Conservation (phyloP, 345 rosid species). For the Camelina neglecta region DNA sequence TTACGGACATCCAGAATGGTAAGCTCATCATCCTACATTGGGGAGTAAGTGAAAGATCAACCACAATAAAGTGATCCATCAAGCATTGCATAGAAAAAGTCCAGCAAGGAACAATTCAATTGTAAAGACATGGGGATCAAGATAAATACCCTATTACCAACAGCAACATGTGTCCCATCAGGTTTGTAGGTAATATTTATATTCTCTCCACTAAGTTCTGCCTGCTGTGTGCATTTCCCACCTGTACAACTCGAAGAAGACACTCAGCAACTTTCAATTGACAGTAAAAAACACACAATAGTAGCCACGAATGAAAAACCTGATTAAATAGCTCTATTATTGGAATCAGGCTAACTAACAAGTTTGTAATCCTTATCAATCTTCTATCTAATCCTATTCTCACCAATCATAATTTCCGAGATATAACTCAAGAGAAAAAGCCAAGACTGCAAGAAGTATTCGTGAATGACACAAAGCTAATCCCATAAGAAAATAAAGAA, state of each 20-base stretch:
- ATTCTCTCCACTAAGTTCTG: conserved; percentile 97
- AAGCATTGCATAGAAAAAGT: conserved; percentile 30
- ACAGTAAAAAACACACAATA: conserved; percentile 14
- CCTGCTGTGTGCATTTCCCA: conserved; percentile 95
- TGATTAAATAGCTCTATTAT: background rate
- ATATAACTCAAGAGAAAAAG: background rate
- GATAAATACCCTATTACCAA: conserved; percentile 91
- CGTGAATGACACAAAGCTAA: conserved; percentile 11
- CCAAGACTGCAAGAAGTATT: background rate
- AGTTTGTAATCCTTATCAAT: background rate
- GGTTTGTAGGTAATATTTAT: conserved; percentile 96
- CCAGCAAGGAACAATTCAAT: conserved; percentile 13
- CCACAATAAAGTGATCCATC: conserved; percentile 30
- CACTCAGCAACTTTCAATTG: conserved; percentile 13
- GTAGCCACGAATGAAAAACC: conserved; percentile 8
- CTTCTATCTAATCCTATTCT: background rate
- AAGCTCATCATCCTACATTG: conserved; percentile 83
- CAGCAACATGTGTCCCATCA: conserved; percentile 91
- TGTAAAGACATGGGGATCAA: conserved; percentile 25
- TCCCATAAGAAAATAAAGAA: background rate
- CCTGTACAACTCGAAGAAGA: conserved; percentile 51
- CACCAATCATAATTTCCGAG: background rate
- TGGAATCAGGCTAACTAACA: background rate
- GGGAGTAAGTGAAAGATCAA: conserved; percentile 26
- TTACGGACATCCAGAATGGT: conserved; percentile 96